Percentiles rank a stretch among this genome's conserved stretches.
Conservation (phyloP, 176 grass and related monocot species). For the Triticum dicoccoides region DNA sequence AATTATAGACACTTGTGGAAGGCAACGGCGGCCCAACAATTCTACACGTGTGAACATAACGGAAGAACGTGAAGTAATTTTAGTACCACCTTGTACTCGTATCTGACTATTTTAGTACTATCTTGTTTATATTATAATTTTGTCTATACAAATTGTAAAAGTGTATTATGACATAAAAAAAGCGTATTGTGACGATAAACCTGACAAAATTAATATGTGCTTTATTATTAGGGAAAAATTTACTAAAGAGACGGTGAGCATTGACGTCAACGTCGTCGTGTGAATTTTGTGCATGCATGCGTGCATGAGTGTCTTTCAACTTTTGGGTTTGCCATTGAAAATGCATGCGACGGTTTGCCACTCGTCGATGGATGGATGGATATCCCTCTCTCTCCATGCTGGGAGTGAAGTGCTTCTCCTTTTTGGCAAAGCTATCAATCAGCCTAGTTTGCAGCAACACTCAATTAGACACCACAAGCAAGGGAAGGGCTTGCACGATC, state of each 20-base stretch:
- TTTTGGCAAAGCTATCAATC: constrained; percentile 1
- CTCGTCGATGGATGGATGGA: neutral
- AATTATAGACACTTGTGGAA: no score
- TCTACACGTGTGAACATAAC: no score
- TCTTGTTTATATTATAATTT: no score
- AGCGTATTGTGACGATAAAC: no score
- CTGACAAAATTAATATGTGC: no score
- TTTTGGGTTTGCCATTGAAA: neutral
- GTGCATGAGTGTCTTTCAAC: constrained; percentile 3
- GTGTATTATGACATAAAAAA: no score
- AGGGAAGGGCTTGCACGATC: neutral
- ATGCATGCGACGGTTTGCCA: neutral
- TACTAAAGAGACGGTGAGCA: neutral
- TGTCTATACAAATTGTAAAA: no score
- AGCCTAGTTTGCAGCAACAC: neutral
- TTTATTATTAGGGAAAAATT: neutral
- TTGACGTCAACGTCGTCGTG: neutral
- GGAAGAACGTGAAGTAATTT: no score
- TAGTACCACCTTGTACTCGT: no score
- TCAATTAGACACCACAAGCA: neutral
- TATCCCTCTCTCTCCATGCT: neutral
- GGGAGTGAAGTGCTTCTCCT: neutral
- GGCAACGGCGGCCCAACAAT: no score
- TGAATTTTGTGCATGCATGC: constrained; percentile 11
- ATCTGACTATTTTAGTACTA: no score